Evolutionary conservation across 768 basidiomycete species (phyloP).

Genomic region (Macrolepiota dolichaula): DNA sequence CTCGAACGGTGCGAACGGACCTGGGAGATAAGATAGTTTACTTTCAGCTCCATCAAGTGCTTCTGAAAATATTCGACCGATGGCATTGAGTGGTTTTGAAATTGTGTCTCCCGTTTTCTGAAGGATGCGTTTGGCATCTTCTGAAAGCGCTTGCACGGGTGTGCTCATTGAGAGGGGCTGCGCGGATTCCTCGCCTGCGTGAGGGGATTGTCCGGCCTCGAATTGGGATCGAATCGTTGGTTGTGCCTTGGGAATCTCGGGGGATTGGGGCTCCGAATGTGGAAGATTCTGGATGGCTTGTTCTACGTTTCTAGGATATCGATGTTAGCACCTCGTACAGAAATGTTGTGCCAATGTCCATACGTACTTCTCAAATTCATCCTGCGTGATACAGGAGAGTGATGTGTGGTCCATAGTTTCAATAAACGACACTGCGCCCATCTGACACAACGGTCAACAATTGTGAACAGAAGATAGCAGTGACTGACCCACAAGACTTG

Average conservation of each 20-base stretch:
- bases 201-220: conserved; percentile 34
- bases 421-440: conserved; percentile 95
- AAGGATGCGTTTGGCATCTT: conserved; percentile 79
- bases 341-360: background rate
- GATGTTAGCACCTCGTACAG: background rate
- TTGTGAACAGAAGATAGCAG: background rate
- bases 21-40: conserved; percentile 61
- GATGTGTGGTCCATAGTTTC: conserved; percentile 97
- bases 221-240: conserved; percentile 18
- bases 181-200: conserved; percentile 88
- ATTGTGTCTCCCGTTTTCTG: conserved; percentile 91
- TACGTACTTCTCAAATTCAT: conserved; percentile 81
- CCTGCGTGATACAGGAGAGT: conserved; percentile 89
- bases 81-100: conserved; percentile 86
- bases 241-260: conserved; percentile 26
- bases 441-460: conserved; percentile 40
- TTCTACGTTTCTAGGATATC: conserved; percentile 44
- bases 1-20: conserved; percentile 69
- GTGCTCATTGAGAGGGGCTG: conserved; percentile 67
- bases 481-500: conserved; percentile 64
- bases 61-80: conserved; percentile 83
- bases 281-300: conserved; percentile 49
- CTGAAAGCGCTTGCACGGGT: conserved; percentile 48
- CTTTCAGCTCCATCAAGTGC: conserved; percentile 73
- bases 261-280: conserved; percentile 37